Percentiles rank a stretch among this genome's conserved stretches.
phyloP scores from a whole-genome alignment of 331 rosid genomes.

The Pyrus hybrid region DNA sequence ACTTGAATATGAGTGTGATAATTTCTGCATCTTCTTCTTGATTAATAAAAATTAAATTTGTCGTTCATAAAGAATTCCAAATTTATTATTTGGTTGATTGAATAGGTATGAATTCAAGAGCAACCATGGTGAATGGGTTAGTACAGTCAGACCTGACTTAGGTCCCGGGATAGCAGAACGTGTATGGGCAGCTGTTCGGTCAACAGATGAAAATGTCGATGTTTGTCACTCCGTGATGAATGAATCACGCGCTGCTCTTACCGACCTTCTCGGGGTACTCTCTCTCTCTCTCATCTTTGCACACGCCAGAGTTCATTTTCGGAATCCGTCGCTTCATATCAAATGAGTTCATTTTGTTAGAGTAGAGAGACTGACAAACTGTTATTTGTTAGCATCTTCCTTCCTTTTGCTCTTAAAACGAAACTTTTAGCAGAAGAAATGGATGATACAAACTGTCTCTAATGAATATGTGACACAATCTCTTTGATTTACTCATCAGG shows the following conservation, averaged over 20 bases:
- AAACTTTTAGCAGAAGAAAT: background rate
- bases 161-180: no score
- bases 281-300: constrained; percentile 11
- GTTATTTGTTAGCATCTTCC: background rate
- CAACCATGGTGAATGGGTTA: no score
- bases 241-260: constrained; percentile 57
- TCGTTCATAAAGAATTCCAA: no score
- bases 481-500: constrained; percentile 34
- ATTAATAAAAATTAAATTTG: no score
- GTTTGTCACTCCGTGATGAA: constrained; percentile 38
- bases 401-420: background rate
- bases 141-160: no score
- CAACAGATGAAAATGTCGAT: constrained; percentile 40
- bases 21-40: no score
- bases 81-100: no score
- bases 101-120: no score
- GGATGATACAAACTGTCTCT: background rate
- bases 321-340: background rate
- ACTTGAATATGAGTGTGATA: no score
- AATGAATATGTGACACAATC: background rate
- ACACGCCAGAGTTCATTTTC: background rate
- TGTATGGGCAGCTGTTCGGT: no score
- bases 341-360: background rate
- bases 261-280: constrained; percentile 77
- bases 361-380: background rate